Evolutionary conservation across 1,284 basidiomycete species (phyloP).

Genomic region (Leccinum fallax): DNA sequence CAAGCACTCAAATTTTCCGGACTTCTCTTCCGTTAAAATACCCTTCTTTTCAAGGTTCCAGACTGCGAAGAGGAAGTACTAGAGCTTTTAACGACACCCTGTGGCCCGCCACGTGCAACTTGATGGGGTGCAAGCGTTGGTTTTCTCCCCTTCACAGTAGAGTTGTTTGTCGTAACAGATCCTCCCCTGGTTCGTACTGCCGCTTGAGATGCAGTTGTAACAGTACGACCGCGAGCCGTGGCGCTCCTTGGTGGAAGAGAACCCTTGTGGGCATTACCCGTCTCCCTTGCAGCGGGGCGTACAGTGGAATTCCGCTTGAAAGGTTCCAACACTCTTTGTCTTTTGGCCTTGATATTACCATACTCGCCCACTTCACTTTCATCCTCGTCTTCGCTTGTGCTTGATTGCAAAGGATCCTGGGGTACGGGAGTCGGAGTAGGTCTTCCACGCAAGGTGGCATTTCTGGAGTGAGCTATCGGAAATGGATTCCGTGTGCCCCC

Average conservation of each 20-base stretch:
- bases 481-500: slow-evolving; percentile 3
- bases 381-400: slow-evolving; percentile 27
- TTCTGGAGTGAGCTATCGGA: slow-evolving; percentile 16
- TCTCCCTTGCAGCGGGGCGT: slow-evolving; percentile 27
- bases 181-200: slow-evolving; percentile 14
- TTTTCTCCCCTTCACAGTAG: slow-evolving; percentile 20
- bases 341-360: slow-evolving; percentile 21
- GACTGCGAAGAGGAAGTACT: slow-evolving; percentile 33
- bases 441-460: slow-evolving; percentile 34
- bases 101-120: slow-evolving; percentile 11
- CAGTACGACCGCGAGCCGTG: slow-evolving; percentile 11
- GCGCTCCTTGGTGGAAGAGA: slow-evolving; percentile 14
- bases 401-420: slow-evolving; percentile 23
- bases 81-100: slow-evolving; percentile 19
- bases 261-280: slow-evolving; percentile 17
- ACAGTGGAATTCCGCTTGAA: slow-evolving; percentile 31
- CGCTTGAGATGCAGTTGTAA: slow-evolving; percentile 15
- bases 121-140: slow-evolving; percentile 14
- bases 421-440: slow-evolving; percentile 1
- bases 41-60: slow-evolving; percentile 24
- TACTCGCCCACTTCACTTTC: slow-evolving; percentile 16
- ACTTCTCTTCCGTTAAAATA: slow-evolving; percentile 11
- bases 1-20: background rate
- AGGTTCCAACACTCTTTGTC: slow-evolving; percentile 32
- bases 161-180: slow-evolving; percentile 11